Conservation (phyloP, 257 asterid species). For the Primulina tabacum region DNA sequence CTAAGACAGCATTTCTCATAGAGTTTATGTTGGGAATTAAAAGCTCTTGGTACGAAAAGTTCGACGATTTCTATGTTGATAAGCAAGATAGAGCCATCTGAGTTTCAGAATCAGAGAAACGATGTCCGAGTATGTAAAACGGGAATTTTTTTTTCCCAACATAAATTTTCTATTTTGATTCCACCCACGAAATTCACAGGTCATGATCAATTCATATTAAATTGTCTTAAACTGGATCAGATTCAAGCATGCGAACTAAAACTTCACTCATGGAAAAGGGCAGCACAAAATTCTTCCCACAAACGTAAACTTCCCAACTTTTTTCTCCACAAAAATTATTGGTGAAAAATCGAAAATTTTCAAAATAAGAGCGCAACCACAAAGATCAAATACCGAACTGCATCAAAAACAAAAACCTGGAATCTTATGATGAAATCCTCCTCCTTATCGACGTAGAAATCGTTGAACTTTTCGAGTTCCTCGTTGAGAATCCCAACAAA, state of each 20-base stretch:
- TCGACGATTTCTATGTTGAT: slow-evolving; percentile 51
- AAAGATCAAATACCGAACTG: background rate
- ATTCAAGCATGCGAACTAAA: background rate
- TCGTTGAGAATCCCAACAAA: slow-evolving; percentile 59
- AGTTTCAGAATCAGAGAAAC: slow-evolving; percentile 15
- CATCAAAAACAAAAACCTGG: slow-evolving; percentile 44
- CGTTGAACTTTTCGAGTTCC: slow-evolving; percentile 85
- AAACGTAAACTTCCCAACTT: background rate
- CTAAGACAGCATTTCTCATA: background rate
- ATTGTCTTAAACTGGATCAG: background rate
- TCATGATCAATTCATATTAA: slow-evolving; percentile 4
- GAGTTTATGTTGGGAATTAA: background rate
- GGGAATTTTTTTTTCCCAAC: background rate
- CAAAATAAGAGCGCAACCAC: background rate
- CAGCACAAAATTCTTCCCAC: background rate
- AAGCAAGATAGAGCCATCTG: slow-evolving; percentile 27
- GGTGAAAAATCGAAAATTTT: background rate
- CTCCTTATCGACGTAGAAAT: slow-evolving; percentile 96
- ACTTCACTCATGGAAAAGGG: background rate
- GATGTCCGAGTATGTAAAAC: background rate
- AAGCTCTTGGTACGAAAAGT: slow-evolving; percentile 35
- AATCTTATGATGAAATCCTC: slow-evolving; percentile 79
- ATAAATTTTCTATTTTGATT: slow-evolving; percentile 18
- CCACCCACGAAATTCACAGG: slow-evolving; percentile 8
- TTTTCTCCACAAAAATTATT: background rate